Base-by-base conservation (phyloP, 2,329 filamentous ascomycete species). In the Paecilomyces formosus region DNA sequence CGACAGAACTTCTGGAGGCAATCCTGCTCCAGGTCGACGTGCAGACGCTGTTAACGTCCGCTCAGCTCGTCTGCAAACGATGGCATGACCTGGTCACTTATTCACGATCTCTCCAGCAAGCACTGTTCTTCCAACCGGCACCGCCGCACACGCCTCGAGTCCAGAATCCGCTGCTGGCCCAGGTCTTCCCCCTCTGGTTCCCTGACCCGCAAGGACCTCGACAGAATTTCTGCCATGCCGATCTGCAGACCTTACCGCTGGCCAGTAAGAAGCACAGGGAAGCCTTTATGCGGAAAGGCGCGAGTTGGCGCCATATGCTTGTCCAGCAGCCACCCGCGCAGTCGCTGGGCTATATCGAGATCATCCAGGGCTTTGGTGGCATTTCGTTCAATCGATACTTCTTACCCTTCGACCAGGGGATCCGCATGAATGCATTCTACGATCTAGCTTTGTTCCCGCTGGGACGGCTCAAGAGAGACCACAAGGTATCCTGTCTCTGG, bases 171-270 rank as follows among this genome's bases (percentile, higher is more conserved):
- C 50, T 52, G 11, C 50, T 52, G 3, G 22, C n/a, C 26, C n/a
- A 52, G 21, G 26, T 52, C 11, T 52, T 52, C 21, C 50, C 21
- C 13, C 50, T 28, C 21, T 52, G 21, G 22, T 52, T 52, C n/a
- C 50, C 50, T 26, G 50, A 52, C 22, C 50, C 50, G 21, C 2
- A n/a, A 52, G 22, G 50, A 5, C 26, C 50, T 11, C 24, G 50
- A 28, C 50, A 28, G 50, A 28, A 52, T 24, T 52, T 52, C 50
- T 22, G 22, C 12, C 50, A 24, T 9, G 50, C 50, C 18, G 39
- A 45, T 45, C 18, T 45, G 8, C 39, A 45, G 50, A 24, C 50
- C 4, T 3, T 52, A n/a, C 22, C 21, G 67, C 50, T 75, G 72
- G 55, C 61, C 39, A 18, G 39, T 45, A 65, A n/a, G 61, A 61